These are phyloP conservation scores for Tolypocladium guangdongense DNA, from an alignment of 2,329 filamentous ascomycete genomes.

Conservation along the genomic window DNA sequence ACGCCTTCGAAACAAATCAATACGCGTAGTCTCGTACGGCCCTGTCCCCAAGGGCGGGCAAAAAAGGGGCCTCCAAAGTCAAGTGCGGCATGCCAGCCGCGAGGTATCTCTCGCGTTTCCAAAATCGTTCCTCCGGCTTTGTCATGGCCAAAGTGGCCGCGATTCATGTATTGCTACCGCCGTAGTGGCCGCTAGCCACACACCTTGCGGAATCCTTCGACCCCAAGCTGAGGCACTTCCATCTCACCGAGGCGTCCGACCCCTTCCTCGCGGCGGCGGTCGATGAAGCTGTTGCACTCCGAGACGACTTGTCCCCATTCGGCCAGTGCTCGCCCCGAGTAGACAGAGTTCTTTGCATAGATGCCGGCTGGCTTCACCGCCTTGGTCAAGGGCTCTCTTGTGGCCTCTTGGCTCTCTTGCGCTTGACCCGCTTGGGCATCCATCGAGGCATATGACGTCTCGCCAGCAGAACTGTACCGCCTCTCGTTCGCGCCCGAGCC, in stretches of 20 bases:
- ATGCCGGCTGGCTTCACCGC: conserved; percentile 35
- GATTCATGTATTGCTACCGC: background rate
- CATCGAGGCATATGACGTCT: background rate
- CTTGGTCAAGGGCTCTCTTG: conserved; percentile 23
- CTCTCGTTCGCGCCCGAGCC: background rate
- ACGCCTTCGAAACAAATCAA: background rate
- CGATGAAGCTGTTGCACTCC: conserved; percentile 74
- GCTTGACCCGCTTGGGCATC: background rate
- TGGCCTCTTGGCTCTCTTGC: conserved; percentile 3
- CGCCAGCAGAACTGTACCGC: conserved; percentile 1
- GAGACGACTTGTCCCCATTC: conserved; percentile 68
- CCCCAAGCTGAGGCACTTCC: conserved; percentile 38
- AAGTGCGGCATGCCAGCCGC: background rate
- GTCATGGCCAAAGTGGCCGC: background rate
- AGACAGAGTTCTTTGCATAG: conserved; percentile 38
- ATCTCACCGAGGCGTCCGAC: conserved; percentile 55
- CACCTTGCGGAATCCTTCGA: conserved; percentile 30
- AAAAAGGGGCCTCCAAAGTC: background rate
- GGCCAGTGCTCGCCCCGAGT: conserved; percentile 62
- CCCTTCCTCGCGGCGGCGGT: conserved; percentile 64
- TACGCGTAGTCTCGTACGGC: background rate
- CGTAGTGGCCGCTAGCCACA: conserved; percentile 13
- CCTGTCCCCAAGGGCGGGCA: background rate
- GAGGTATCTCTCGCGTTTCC: conserved; percentile 1
- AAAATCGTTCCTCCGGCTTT: background rate